Evolutionary conservation across 139 green algal genomes (phyloP).

Genomic region (Chlorella vulgaris): DNA sequence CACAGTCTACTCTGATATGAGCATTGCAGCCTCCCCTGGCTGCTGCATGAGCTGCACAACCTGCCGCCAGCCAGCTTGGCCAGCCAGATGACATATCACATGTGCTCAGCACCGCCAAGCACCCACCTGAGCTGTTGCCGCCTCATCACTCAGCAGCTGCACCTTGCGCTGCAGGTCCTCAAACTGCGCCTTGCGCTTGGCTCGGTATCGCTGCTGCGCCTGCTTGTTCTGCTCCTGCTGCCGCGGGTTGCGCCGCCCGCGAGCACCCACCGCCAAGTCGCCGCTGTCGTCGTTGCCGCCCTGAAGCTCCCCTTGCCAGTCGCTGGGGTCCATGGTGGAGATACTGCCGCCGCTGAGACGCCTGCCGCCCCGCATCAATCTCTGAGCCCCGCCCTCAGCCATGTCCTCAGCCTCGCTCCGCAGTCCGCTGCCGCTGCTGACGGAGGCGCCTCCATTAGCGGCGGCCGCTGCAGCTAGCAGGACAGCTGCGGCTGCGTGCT

Average conservation of each 20-base stretch:
- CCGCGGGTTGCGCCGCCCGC: slow-evolving; percentile 26
- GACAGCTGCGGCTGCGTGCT: not conserved
- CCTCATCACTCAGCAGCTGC: slow-evolving; percentile 4
- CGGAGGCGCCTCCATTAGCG: no score
- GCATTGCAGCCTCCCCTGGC: no score
- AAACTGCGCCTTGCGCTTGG: slow-evolving; percentile 46
- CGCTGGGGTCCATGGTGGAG: not conserved
- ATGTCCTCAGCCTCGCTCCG: not conserved
- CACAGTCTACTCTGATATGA: not conserved
- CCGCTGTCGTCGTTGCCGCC: not conserved
- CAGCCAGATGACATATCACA: not conserved
- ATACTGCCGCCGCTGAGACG: slow-evolving; percentile 16
- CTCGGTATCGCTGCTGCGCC: slow-evolving; percentile 46
- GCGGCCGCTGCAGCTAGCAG: not conserved
- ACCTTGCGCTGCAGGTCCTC: slow-evolving; percentile 40
- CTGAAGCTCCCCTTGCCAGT: not conserved
- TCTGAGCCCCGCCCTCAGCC: not conserved
- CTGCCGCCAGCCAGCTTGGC: not conserved
- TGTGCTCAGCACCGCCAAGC: not conserved
- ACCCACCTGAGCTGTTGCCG: not conserved
- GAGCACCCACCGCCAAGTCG: no score
- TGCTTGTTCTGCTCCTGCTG: slow-evolving; percentile 51
- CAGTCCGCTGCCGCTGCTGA: not conserved
- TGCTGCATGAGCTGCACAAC: no score
- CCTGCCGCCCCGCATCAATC: not conserved